phyloP scores from a whole-genome alignment of 108 stramenopile genomes.

The Fragilariopsis cylindrus region DNA sequence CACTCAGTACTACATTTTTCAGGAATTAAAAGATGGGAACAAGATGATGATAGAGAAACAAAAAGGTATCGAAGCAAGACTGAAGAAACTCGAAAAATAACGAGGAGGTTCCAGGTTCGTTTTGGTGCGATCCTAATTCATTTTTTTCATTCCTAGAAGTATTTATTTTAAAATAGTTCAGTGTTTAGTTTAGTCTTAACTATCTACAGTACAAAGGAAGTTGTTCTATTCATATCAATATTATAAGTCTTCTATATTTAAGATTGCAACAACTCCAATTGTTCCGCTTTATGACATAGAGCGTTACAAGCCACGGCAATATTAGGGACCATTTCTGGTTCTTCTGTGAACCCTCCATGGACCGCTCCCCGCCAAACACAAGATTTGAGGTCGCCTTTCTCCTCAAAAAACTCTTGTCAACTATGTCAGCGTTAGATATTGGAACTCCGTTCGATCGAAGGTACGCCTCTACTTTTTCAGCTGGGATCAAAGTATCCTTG shows the following conservation, averaged over 20 bases:
- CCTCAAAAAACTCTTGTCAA: constrained; percentile 39
- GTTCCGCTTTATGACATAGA: constrained; percentile 37
- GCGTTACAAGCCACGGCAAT: constrained; percentile 38
- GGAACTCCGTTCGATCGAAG: constrained; percentile 58
- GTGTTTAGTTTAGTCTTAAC: no score
- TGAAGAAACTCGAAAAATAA: constrained; percentile 63
- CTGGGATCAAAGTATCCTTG: constrained; percentile 80
- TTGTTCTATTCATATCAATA: not conserved
- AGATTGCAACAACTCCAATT: constrained; percentile 8
- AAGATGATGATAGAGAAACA: constrained; percentile 70
- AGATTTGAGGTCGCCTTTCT: constrained; percentile 38
- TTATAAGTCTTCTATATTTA: not conserved
- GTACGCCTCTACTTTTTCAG: constrained; percentile 62
- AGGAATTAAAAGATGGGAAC: constrained; percentile 75
- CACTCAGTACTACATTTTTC: constrained; percentile 73
- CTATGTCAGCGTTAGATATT: constrained; percentile 38
- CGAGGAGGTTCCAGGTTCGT: not conserved
- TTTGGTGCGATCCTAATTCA: not conserved
- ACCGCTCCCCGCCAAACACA: constrained; percentile 63
- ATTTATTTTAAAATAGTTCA: not conserved
- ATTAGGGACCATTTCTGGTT: constrained; percentile 29
- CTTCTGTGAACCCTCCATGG: constrained; percentile 69
- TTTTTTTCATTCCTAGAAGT: constrained; percentile 2
- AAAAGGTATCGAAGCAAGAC: constrained; percentile 67
- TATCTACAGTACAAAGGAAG: no score